Evolutionary conservation across 495 filamentous ascomycete genomes (phyloP).

Genomic region (Chaetomium fimeti): DNA sequence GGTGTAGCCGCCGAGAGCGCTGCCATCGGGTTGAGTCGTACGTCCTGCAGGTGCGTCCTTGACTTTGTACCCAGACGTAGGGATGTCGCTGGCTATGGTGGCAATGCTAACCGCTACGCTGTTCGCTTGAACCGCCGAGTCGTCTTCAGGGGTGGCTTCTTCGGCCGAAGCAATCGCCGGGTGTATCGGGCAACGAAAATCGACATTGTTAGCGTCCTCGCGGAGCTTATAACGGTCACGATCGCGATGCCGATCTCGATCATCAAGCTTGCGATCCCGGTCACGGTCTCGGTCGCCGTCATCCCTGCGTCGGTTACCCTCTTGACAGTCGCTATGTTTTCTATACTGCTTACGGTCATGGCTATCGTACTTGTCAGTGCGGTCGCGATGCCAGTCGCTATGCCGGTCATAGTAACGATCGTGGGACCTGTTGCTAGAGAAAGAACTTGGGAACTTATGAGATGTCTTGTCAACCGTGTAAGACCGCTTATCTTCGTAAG

Average conservation of each 20-base stretch:
- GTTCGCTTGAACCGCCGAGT: no score
- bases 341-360: not conserved
- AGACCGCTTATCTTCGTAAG: not conserved
- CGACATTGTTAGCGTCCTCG: no score
- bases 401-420: not conserved
- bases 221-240: no score
- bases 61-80: not conserved
- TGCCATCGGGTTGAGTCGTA: not conserved
- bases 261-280: not conserved
- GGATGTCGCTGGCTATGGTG: no score
- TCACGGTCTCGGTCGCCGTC: not conserved
- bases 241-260: no score
- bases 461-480: not conserved
- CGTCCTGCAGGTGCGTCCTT: not conserved
- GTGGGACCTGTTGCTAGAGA: not conserved
- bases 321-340: not conserved
- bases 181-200: no score
- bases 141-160: no score
- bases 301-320: not conserved
- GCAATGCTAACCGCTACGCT: no score
- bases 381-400: no score
- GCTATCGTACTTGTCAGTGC: not conserved
- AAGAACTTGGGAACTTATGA: not conserved
- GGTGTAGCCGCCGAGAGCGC: not conserved
- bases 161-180: no score